Percentiles rank a stretch among this genome's conserved stretches.
Evolutionary conservation across 1,139 yeast species (phyloP).

Genomic region (Saccharomycopsis crataegensis): DNA sequence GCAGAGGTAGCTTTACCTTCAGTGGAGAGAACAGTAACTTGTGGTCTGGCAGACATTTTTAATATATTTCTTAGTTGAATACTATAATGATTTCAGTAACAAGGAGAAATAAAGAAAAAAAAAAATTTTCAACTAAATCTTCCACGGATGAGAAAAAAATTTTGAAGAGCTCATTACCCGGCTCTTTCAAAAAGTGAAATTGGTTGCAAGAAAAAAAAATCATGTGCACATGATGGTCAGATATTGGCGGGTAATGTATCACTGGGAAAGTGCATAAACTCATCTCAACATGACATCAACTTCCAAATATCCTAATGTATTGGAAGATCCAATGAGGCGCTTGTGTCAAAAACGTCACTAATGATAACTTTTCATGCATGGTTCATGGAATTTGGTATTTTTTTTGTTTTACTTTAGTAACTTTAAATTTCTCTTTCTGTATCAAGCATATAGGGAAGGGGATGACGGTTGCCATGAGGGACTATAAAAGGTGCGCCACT

Average conservation of each 20-base stretch:
- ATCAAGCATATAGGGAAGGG: neutral
- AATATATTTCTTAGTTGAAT: constrained; percentile 2
- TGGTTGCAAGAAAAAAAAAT: neutral
- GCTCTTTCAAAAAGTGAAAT: neutral
- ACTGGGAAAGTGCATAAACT: no score
- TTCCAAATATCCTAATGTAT: no score
- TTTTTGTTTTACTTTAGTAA: neutral
- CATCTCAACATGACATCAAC: no score
- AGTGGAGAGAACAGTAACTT: constrained; percentile 89
- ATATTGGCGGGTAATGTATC: no score
- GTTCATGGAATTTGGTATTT: neutral
- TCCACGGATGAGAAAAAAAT: neutral
- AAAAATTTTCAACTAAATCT: neutral
- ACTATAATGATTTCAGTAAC: neutral
- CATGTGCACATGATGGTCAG: no score
- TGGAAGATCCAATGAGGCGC: neutral
- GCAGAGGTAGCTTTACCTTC: constrained; percentile 82
- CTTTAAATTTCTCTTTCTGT: neutral
- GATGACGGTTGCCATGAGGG: no score
- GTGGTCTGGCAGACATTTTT: constrained; percentile 80
- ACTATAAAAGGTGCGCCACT: no score
- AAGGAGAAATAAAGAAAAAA: neutral
- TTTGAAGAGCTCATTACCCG: neutral
- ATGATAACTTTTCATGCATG: neutral
- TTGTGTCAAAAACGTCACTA: neutral